These are phyloP conservation scores for Toxoplasma gondii DNA, from an alignment of 169 alveolate species.

Conservation along the genomic window DNA sequence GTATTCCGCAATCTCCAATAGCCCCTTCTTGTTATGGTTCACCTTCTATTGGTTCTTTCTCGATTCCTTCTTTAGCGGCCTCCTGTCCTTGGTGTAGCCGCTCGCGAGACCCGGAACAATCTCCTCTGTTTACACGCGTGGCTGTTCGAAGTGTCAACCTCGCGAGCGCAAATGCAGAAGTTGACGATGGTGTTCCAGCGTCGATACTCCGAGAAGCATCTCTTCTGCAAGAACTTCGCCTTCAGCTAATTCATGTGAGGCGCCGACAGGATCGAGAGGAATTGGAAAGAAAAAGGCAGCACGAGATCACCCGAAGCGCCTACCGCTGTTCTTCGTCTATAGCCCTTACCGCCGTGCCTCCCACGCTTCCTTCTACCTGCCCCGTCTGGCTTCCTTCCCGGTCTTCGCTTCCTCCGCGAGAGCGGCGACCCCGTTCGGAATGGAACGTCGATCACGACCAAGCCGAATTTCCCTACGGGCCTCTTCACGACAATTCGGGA, in stretches of 20 bases:
- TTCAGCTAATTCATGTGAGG: slow-evolving; percentile 11
- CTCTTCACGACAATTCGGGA: no score
- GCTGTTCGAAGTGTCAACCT: slow-evolving; percentile 78
- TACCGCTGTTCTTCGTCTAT: background rate
- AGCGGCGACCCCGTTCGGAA: no score
- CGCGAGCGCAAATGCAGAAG: slow-evolving; percentile 83
- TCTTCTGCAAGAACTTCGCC: slow-evolving; percentile 72
- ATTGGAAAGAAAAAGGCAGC: background rate
- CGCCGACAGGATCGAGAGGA: background rate
- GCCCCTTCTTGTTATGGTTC: no score
- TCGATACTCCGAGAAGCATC: slow-evolving; percentile 80
- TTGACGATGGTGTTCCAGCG: slow-evolving; percentile 86
- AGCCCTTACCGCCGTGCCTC: no score
- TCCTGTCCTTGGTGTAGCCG: background rate
- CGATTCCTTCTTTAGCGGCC: no score
- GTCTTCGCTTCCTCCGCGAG: no score
- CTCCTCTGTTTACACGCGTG: slow-evolving; percentile 54
- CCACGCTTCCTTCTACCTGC: no score
- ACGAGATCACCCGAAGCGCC: background rate
- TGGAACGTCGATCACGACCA: no score
- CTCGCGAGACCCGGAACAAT: background rate
- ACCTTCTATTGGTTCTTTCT: no score
- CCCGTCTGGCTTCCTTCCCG: no score
- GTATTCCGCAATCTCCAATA: no score
- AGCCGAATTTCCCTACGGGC: no score